A percentile compares a stretch with the other conserved stretches of the same genome.
Conservation (phyloP, 140 eudicot species). For the Stevia rebaudiana region DNA sequence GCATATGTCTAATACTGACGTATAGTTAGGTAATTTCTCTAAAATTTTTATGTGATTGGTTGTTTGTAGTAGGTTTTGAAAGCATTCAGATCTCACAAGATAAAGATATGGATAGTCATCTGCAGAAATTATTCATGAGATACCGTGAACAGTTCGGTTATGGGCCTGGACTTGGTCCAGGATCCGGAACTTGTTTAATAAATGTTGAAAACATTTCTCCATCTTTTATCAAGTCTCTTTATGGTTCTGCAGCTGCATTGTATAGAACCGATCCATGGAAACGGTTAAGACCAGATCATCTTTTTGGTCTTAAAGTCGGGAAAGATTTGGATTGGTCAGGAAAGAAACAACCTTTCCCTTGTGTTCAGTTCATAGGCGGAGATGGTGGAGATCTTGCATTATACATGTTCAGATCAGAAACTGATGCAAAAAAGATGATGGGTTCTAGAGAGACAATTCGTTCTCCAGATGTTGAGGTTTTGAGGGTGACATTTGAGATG, state of each 20-base stretch:
- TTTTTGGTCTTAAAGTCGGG: slow-evolving; percentile 49
- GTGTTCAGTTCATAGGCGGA: slow-evolving; percentile 54
- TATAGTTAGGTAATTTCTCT: neutral
- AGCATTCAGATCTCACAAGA: too few relatives aligned
- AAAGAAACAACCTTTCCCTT: slow-evolving; percentile 56
- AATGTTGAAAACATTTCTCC: slow-evolving; percentile 44
- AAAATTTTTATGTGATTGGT: neutral
- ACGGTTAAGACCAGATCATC: slow-evolving; percentile 55
- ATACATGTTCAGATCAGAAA: slow-evolving; percentile 49
- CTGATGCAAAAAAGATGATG: slow-evolving; percentile 41
- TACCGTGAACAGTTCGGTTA: slow-evolving; percentile 59
- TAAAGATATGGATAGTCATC: slow-evolving; percentile 49
- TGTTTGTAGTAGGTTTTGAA: neutral
- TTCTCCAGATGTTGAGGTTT: slow-evolving; percentile 50
- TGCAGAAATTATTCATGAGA: slow-evolving; percentile 53
- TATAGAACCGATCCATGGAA: too few relatives aligned
- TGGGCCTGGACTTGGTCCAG: slow-evolving; percentile 73
- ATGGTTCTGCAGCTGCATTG: too few relatives aligned
- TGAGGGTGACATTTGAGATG: slow-evolving; percentile 51
- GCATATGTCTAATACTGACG: neutral
- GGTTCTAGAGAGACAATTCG: slow-evolving; percentile 47
- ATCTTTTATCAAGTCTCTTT: too few relatives aligned
- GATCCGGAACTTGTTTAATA: slow-evolving; percentile 55
- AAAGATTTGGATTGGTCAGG: slow-evolving; percentile 60
- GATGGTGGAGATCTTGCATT: slow-evolving; percentile 72